Conservation (phyloP, 2,329 filamentous ascomycete species). For the Aspergillus persii region DNA sequence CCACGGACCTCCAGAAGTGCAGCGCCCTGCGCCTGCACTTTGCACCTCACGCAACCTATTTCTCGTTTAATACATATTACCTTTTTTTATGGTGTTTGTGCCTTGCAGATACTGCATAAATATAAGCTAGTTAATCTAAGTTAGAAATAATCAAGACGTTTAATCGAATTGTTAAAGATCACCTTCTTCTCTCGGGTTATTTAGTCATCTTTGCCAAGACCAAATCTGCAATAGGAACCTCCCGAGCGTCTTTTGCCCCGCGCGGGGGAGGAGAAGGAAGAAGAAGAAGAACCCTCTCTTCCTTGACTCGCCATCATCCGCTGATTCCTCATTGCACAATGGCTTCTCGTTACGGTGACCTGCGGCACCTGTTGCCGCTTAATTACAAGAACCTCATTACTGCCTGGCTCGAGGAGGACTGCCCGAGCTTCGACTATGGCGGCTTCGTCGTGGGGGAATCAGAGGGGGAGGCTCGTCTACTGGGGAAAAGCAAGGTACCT, state of each 20-base stretch:
- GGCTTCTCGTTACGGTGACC: conserved; percentile 58
- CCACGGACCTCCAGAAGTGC: too few species aligned
- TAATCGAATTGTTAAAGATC: too few species aligned
- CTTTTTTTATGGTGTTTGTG: too few species aligned
- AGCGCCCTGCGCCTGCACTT: too few species aligned
- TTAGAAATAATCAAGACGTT: too few species aligned
- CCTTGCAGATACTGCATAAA: too few species aligned
- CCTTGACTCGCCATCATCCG: not conserved
- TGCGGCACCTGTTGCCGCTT: conserved; percentile 74
- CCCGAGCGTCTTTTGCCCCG: not conserved
- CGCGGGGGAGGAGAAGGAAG: not conserved
- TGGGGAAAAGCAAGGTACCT: conserved; percentile 56
- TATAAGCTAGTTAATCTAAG: too few species aligned
- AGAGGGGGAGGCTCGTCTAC: conserved; percentile 44
- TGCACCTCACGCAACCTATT: too few species aligned
- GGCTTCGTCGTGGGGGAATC: conserved; percentile 84
- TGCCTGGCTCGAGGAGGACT: conserved; percentile 92
- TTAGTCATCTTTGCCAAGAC: too few species aligned
- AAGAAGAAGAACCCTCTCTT: not conserved
- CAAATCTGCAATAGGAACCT: too few species aligned
- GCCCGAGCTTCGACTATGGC: conserved; percentile 93
- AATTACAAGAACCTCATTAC: conserved; percentile 80
- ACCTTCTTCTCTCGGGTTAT: too few species aligned
- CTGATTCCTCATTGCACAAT: conserved; percentile 33
- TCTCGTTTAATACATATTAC: too few species aligned